Conservation (phyloP, 139 green algal species). For the Chlamydomonas incerta region DNA sequence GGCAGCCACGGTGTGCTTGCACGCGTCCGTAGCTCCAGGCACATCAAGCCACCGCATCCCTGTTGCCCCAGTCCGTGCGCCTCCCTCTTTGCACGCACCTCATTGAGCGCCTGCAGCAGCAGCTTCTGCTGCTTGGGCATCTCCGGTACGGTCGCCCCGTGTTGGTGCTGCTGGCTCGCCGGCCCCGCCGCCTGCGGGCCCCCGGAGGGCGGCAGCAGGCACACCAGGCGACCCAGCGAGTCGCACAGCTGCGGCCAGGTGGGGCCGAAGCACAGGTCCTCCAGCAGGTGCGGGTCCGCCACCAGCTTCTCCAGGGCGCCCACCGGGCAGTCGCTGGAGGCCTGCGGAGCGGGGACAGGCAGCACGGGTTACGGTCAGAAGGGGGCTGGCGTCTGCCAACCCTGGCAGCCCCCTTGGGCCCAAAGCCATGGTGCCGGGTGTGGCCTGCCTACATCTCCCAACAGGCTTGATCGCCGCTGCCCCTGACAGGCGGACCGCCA, state of each 20-base stretch:
- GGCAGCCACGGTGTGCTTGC: no score
- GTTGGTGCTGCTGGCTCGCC: neutral
- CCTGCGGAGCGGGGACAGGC: neutral
- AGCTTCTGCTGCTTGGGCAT: constrained; percentile 1
- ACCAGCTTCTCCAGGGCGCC: constrained; percentile 5
- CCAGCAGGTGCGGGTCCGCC: constrained; percentile 30
- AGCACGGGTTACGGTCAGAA: no score
- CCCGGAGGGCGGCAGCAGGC: neutral
- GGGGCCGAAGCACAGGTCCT: constrained; percentile 31
- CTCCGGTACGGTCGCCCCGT: neutral
- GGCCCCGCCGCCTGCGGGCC: neutral
- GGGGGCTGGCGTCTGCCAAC: no score
- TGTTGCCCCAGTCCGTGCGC: no score
- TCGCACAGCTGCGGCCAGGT: constrained; percentile 28
- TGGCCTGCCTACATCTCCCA: no score
- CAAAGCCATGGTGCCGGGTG: no score
- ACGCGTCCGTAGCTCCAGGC: no score
- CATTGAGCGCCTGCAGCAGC: constrained; percentile 14
- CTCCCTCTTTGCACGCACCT: no score
- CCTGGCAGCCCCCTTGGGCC: neutral
- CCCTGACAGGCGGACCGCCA: no score
- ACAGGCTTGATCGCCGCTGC: no score
- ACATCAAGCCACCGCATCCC: no score
- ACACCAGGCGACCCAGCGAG: constrained; percentile 1
- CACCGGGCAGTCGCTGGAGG: constrained; percentile 13